These are phyloP conservation scores for Colletotrichum neosansevieriae DNA, from an alignment of 2,329 filamentous ascomycete species.

Conservation along the genomic window DNA sequence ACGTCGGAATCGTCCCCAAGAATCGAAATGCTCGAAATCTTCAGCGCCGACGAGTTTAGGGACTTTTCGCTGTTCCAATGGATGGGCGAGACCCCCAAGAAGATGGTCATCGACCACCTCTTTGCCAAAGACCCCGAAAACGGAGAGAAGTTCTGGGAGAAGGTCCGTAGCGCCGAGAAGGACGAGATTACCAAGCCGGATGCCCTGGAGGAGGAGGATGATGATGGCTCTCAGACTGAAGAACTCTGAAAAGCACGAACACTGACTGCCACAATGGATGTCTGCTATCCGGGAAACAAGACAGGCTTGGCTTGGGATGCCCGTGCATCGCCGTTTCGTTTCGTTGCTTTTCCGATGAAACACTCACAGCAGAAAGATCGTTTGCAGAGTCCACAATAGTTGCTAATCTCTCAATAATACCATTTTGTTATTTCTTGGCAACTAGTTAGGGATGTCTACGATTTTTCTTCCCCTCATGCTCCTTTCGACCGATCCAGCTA, in stretches of 20 bases:
- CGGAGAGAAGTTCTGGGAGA: slow-evolving; percentile 71
- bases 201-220: neutral
- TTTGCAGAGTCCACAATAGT: slow-evolving; percentile 5
- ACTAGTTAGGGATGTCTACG: neutral
- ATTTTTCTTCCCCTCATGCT: neutral
- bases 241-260: slow-evolving; percentile 27
- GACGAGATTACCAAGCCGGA: slow-evolving; percentile 59
- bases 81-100: slow-evolving; percentile 78
- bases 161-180: slow-evolving; percentile 72
- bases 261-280: slow-evolving; percentile 18
- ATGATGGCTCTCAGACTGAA: slow-evolving; percentile 3
- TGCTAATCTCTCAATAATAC: slow-evolving; percentile 20
- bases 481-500: neutral
- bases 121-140: slow-evolving; percentile 73
- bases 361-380: slow-evolving; percentile 5
- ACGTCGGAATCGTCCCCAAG: slow-evolving; percentile 81
- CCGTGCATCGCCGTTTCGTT: slow-evolving; percentile 12
- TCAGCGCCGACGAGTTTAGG: slow-evolving; percentile 77
- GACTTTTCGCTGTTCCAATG: slow-evolving; percentile 83
- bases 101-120: slow-evolving; percentile 74
- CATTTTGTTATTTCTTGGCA: neutral
- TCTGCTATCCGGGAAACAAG: neutral
- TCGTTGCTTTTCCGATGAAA: slow-evolving; percentile 15
- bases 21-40: slow-evolving; percentile 82
- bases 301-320: slow-evolving; percentile 5